phyloP scores from a whole-genome alignment of 257 asterid species.

The Cynanchum wilfordii region DNA sequence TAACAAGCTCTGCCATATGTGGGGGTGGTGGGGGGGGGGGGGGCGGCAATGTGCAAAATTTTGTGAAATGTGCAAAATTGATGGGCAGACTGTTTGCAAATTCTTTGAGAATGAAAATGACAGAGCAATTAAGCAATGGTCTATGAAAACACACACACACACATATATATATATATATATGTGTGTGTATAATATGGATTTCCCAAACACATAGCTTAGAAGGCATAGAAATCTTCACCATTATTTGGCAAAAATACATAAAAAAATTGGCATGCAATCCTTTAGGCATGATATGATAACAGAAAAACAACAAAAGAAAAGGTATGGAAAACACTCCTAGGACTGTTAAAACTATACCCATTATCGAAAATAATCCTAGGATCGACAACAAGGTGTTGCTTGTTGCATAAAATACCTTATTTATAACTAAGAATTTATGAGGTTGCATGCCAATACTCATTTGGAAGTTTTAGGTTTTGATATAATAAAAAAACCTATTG shows the following conservation, averaged over 20 bases:
- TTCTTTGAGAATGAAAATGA: not conserved
- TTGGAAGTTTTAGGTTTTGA: too few species aligned
- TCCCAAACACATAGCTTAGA: not conserved
- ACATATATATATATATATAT: too few species aligned
- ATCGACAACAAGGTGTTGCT: too few species aligned
- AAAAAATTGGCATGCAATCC: not conserved
- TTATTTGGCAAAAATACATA: not conserved
- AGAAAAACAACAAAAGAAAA: not conserved
- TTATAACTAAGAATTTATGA: too few species aligned
- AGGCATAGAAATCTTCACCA: not conserved
- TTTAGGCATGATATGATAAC: not conserved
- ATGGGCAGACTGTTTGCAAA: not conserved
- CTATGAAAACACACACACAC: not conserved
- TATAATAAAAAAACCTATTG: too few species aligned
- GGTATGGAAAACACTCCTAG: not conserved
- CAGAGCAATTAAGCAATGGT: not conserved
- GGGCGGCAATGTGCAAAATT: too few species aligned
- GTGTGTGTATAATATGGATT: not conserved
- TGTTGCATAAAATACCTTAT: too few species aligned
- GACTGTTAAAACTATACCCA: not conserved
- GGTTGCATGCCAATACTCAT: too few species aligned
- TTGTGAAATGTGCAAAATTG: not conserved
- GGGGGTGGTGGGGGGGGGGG: too few species aligned
- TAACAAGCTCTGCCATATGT: conserved; percentile 20
- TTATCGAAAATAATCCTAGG: too few species aligned